phyloP scores from a whole-genome alignment of 257 asterid genomes.

The Nemophila menziesii region DNA sequence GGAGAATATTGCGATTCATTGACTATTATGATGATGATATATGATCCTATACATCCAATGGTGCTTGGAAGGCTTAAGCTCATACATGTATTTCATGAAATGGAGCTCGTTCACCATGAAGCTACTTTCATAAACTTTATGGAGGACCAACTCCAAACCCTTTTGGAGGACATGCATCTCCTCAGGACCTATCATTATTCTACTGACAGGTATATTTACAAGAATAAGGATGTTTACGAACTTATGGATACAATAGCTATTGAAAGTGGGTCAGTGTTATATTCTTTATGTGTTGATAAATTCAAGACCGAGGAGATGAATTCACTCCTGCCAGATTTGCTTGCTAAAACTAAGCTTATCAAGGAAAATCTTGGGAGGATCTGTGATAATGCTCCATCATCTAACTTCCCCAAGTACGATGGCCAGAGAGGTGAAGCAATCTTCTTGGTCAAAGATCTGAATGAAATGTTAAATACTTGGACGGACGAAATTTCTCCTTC shows the following conservation, averaged over 20 bases:
- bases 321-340: not conserved
- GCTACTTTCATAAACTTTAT: not conserved
- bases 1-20: too few relatives aligned
- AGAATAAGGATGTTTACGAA: not conserved
- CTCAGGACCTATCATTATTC: not conserved
- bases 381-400: not conserved
- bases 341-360: not conserved
- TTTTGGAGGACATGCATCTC: not conserved
- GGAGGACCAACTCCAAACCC: not conserved
- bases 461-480: not conserved
- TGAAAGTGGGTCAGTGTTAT: not conserved
- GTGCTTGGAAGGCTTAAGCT: slow-evolving; percentile 1
- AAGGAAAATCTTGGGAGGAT: not conserved
- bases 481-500: too few relatives aligned
- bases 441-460: slow-evolving; percentile 6
- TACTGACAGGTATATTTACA: not conserved
- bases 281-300: not conserved
- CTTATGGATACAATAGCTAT: not conserved
- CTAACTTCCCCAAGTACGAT: slow-evolving; percentile 7
- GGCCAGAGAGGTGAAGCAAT: slow-evolving; percentile 3
- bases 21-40: too few relatives aligned
- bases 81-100: not conserved
- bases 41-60: too few relatives aligned
- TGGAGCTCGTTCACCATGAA: not conserved
- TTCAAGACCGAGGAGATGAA: not conserved